Evolutionary conservation across 176 grass and related monocot species (phyloP).

Genomic region (Rhynchospora pubera): DNA sequence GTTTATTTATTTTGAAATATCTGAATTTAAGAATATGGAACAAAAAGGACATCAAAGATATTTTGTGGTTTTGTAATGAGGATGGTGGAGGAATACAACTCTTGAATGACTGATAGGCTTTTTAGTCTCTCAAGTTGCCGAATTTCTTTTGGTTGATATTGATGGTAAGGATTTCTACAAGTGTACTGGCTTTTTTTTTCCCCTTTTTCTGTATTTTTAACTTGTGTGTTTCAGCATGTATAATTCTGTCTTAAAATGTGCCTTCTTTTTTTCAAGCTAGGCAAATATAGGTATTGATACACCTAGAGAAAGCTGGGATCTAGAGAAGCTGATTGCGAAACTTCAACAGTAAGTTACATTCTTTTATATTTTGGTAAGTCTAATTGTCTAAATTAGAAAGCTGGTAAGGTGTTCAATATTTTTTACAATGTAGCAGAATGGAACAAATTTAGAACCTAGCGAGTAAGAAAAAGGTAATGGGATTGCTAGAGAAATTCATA

Average conservation of each 20-base stretch:
- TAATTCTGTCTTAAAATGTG: not conserved
- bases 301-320: slow-evolving; percentile 75
- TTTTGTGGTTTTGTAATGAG: not conserved
- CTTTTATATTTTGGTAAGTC: not conserved
- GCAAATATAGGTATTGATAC: slow-evolving; percentile 82
- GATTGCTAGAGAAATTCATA: too few relatives aligned
- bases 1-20: not conserved
- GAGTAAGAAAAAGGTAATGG: too few relatives aligned
- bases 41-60: not conserved
- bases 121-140: not conserved
- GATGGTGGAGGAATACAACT: not conserved
- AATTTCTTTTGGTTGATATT: not conserved
- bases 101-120: not conserved
- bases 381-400: not conserved
- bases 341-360: slow-evolving; percentile 83
- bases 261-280: slow-evolving; percentile 23
- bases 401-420: not conserved
- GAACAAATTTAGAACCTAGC: not conserved
- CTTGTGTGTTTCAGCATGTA: not conserved
- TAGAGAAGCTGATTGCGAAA: slow-evolving; percentile 80
- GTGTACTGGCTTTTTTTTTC: not conserved
- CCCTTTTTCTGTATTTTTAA: not conserved
- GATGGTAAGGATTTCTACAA: not conserved
- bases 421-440: not conserved
- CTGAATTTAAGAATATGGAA: not conserved